Percentiles rank a stretch among this genome's conserved stretches.
These are phyloP conservation scores for Hymenotorrendiella dingleyae DNA, from an alignment of 2,329 filamentous ascomycete species.

Conservation along the genomic window DNA sequence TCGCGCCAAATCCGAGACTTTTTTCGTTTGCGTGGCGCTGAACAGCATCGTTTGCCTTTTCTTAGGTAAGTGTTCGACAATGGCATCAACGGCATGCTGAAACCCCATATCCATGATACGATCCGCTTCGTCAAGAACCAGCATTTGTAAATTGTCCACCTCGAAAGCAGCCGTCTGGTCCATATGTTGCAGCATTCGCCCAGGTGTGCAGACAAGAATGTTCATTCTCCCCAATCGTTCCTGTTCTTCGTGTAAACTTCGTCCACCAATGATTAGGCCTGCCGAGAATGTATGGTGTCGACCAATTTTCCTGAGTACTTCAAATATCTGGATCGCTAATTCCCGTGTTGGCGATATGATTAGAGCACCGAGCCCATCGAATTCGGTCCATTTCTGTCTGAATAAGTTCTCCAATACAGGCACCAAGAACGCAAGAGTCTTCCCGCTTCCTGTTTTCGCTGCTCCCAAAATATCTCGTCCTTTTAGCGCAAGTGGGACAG, in stretches of 20 bases:
- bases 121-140: conserved; percentile 94
- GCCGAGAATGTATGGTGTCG: conserved; percentile 87
- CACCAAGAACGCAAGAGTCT: conserved; percentile 87
- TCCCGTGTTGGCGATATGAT: conserved; percentile 93
- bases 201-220: conserved; percentile 91
- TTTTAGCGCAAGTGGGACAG: conserved; percentile 82
- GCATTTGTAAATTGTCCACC: conserved; percentile 82
- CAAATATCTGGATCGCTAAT: conserved; percentile 93
- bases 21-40: conserved; percentile 92
- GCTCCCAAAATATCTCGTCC: conserved; percentile 86
- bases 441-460: conserved; percentile 91
- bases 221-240: conserved; percentile 88
- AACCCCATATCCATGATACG: conserved; percentile 98
- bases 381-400: conserved; percentile 80
- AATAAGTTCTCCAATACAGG: conserved; percentile 92
- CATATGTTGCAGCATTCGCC: conserved; percentile 90
- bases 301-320: conserved; percentile 85
- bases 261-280: conserved; percentile 88
- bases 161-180: conserved; percentile 90
- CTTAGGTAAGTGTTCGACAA: conserved; percentile 83
- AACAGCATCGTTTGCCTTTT: conserved; percentile 88
- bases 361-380: conserved; percentile 85
- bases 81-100: conserved; percentile 80
- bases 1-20: conserved; percentile 84
- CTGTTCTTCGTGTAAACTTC: conserved; percentile 79